Base-by-base conservation (phyloP, 768 basidiomycete genomes). In the Hydnum rufescens region DNA sequence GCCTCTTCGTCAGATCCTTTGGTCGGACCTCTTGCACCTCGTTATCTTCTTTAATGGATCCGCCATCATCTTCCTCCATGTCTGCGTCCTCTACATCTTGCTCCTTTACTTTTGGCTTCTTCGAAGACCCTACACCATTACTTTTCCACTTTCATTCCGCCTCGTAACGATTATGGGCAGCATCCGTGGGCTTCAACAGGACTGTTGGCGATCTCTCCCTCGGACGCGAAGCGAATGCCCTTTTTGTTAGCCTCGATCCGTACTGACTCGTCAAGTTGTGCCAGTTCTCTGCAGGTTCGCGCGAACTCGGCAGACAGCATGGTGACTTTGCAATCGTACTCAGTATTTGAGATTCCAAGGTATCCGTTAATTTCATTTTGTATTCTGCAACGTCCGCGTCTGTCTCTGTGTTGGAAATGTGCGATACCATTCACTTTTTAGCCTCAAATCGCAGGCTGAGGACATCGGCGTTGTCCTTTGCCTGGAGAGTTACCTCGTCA, bases 311-410 rank as follows among this genome's bases (percentile, higher is more conserved):
- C 54, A 0, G 89, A 76, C 4, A 83, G 75, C 77, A 99, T 79
- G 19, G 80, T 79, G 47, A 97, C 79, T 53, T 82, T 80, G 2
- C 88, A 87, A 60, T 97, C 93, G 66, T 97, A 99, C 49, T 92
- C 83, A 2, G 95, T 99, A 57, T 96, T 90, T 16, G 95, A 95
- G 61, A 97, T 97, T 47, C 82, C 82, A 49, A 97, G 81, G 97
- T 99, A 61, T 97, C 93, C 93, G 97, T 96, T 51, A 97, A 77
- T 65, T 97, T 97, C 82, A 99, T 87, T 60, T 95, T 90, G 68
- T 99, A 99, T 64, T 96, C 88, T 25, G 90, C 89, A 51, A 97
- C 81, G 57, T 95, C 93, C 3, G 80, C 75, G 66, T 79, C 92
- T 95, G 18, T 5, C 13, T 25, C n/a, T n/a, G n/a, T n/a, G n/a